Evolutionary conservation across 257 asterid genomes (phyloP), one percentile per base, ranked within the genome.

Genomic region (Ophiorrhiza pumila): DNA sequence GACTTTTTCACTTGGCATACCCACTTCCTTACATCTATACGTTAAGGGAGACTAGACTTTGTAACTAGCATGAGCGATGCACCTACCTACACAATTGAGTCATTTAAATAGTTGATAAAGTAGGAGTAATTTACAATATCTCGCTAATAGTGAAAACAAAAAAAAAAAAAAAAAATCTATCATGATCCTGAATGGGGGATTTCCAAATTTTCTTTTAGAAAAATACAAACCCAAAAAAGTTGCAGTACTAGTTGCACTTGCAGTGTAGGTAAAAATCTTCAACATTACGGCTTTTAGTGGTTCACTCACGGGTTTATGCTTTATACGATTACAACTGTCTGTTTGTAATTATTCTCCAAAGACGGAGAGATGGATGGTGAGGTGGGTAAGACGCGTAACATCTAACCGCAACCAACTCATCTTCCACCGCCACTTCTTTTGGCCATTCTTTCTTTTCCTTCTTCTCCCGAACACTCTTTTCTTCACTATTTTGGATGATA

Each of bases 291-390:
- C 43, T 39, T 46, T 17, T 22, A 71, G 84, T 74, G 45, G 84
- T 81, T 84, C 85, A 83, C 80, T 84, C 85, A 83, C 80, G 89
- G 84, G 86, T 74, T 60, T 20, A 32, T 41, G 27, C 13, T 39
- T 53, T 31, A n/a, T 25, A 12, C 56, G 52, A 52, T 27, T 2
- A 65, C 34, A 49, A 29, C 61, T 22, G 42, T n/a, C 69, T 41
- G 4, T 64, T 18, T 4, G 69, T 39, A 65, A 20, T 69, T 43
- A 69, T 53, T 74, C 43, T 32, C 59, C 34, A 13, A n/a, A n/a
- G n/a, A n/a, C 0, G 12, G 27, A 58, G 35, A 17, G 58, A 7
- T 25, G 0, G 70, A 4, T 13, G 65, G 70, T 72, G 62, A 67
- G 73, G 70, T 72, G 62, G 71, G 73, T 76, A 55, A 67, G 65